Evolutionary conservation across 2,329 filamentous ascomycete species (phyloP).

Genomic region (Laburnicola sp.): DNA sequence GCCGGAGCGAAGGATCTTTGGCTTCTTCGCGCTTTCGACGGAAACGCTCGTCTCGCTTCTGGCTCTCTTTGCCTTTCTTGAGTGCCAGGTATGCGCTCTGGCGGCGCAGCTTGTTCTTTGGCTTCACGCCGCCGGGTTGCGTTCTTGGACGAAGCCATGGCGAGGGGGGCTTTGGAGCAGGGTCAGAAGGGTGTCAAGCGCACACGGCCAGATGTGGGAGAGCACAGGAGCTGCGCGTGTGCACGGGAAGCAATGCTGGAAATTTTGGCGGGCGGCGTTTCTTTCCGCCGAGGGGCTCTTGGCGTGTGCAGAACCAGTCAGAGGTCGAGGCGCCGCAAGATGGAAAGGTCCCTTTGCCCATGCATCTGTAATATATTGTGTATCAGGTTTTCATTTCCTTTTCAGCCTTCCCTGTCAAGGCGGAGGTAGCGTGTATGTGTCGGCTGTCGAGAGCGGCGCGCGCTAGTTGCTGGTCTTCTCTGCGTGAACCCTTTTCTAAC

Average conservation of each 20-base stretch:
- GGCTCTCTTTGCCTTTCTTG: constrained; percentile 75
- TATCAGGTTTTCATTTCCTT: constrained; percentile 18
- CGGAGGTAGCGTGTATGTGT: constrained; percentile 44
- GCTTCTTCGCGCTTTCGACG: constrained; percentile 82
- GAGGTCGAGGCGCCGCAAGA: constrained; percentile 14
- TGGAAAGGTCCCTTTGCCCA: background rate
- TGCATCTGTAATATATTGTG: constrained; percentile 26
- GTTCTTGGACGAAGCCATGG: constrained; percentile 56
- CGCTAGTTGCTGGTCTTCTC: constrained; percentile 36
- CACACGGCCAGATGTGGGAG: background rate
- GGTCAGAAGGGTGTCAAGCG: background rate
- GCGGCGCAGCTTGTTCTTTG: constrained; percentile 77
- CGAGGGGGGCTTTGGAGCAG: background rate
- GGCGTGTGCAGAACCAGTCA: constrained; percentile 17
- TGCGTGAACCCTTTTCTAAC: constrained; percentile 31
- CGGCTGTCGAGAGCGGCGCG: constrained; percentile 45
- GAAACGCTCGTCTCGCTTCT: constrained; percentile 75
- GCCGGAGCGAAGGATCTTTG: constrained; percentile 75
- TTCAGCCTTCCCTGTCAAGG: constrained; percentile 28
- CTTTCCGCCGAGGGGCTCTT: constrained; percentile 20
- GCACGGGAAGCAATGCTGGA: background rate
- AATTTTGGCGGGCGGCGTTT: constrained; percentile 23
- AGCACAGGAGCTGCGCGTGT: no score
- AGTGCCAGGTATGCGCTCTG: constrained; percentile 76
- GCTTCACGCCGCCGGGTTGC: constrained; percentile 55